Evolutionary conservation across 371 early-diverging fungal species (phyloP).

Genomic region (Rhizopus sp.): DNA sequence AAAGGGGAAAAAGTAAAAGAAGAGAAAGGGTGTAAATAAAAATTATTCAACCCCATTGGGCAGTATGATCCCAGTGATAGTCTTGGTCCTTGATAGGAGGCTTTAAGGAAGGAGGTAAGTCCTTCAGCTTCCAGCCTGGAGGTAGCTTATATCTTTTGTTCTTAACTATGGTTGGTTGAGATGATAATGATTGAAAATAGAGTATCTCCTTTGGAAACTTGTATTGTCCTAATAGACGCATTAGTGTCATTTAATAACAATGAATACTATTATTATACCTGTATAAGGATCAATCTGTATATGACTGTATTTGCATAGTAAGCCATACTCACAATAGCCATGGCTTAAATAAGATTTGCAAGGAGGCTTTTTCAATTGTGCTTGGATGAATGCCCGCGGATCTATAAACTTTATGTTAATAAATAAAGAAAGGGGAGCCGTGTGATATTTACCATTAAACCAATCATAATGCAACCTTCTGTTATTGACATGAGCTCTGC

Average conservation of each 20-base stretch:
- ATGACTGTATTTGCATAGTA: slow-evolving; percentile 43
- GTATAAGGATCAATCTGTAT: slow-evolving; percentile 23
- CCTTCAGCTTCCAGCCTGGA: slow-evolving; percentile 42
- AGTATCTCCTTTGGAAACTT: slow-evolving; percentile 14
- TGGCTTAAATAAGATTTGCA: slow-evolving; percentile 30
- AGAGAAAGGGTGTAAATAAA: background rate
- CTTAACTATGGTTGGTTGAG: slow-evolving; percentile 6
- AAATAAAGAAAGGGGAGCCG: background rate
- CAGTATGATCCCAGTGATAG: slow-evolving; percentile 32
- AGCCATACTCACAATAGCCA: slow-evolving; percentile 40
- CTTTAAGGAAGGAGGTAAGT: slow-evolving; percentile 40
- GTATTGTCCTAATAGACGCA: slow-evolving; percentile 7
- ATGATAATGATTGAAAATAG: slow-evolving; percentile 10
- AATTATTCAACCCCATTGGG: slow-evolving; percentile 27
- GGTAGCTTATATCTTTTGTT: slow-evolving; percentile 33
- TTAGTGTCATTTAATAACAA: background rate
- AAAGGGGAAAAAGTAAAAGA: background rate
- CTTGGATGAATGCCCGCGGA: slow-evolving; percentile 30
- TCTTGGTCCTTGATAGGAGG: slow-evolving; percentile 37
- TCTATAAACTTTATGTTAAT: slow-evolving; percentile 16
- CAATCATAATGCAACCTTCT: slow-evolving; percentile 44
- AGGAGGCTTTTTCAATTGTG: slow-evolving; percentile 41
- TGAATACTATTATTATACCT: slow-evolving; percentile 1
- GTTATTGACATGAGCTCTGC: slow-evolving; percentile 37
- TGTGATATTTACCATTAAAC: slow-evolving; percentile 37